Base-by-base conservation (phyloP, 495 filamentous ascomycete genomes). In the Penicillium waksmanii region DNA sequence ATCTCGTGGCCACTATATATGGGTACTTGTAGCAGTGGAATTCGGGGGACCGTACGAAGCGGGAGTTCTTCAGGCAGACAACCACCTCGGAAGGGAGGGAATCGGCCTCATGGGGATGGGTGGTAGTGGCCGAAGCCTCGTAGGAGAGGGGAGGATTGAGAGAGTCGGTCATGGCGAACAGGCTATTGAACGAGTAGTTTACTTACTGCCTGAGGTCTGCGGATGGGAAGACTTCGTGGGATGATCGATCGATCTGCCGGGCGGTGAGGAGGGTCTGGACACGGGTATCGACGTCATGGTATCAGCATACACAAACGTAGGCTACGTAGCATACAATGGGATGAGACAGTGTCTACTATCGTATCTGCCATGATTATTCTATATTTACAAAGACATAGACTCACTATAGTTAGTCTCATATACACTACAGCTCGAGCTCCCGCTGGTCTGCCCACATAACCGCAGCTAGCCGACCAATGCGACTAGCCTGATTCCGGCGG, bases 31-130 rank as follows among this genome's bases (percentile, higher is more conserved):
- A 17, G 18, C 13, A 36, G 50, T 33, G 53, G 25, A 9, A 40
- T 9, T 18, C 66, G 13, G 21, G 35, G n/a, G 40, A 23, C 23
- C 85, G 31, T 82, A 96, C 92, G 77, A 97, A 98, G 69, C 95
- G 88, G 25, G 94, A 92, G 76, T 97, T 97, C 75, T 96, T 90
- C 52, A 98, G 83, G 69, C 93, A 96, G 62, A 91, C 82, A 13
- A 94, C 84, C 43, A 98, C 95, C 72, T 97, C 93, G 1, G 82
- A 70, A 3, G 94, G 95, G 11, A 97, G 84, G 8, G 84, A 80
- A 49, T 79, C 78, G 23, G 87, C 87, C 55, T 87, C 73, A 69
- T 87, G 85, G 51, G 85, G 88, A 71, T 91, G 83, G 18, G 85
- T 90, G 25, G 87, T 82, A 49, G 87, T 88, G 49, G 86, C 86